phyloP scores from a whole-genome alignment of 2,329 filamentous ascomycete species.

The Tolypocladium guangdongense region DNA sequence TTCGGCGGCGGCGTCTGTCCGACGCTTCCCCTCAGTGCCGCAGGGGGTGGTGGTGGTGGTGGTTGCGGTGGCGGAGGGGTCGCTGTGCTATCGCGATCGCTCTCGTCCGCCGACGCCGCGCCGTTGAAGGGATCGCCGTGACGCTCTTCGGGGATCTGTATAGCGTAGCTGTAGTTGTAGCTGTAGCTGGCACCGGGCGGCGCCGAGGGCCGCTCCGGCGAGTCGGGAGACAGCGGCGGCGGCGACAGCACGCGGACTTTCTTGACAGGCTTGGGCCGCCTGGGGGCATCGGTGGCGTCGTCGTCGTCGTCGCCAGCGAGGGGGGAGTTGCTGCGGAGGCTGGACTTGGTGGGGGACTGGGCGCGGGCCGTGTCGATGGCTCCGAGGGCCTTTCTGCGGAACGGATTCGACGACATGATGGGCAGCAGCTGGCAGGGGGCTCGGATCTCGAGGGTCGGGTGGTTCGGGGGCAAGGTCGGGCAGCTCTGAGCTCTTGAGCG shows the following conservation, averaged over 20 bases:
- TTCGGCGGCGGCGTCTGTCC: constrained; percentile 12
- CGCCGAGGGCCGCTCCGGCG: constrained; percentile 24
- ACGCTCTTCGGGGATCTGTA: not conserved
- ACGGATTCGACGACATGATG: constrained; percentile 13
- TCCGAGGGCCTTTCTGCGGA: constrained; percentile 10
- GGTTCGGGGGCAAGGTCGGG: not conserved
- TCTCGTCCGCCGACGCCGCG: constrained; percentile 14
- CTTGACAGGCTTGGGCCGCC: constrained; percentile 46
- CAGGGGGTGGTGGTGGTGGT: too few relatives aligned
- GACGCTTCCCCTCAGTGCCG: not conserved
- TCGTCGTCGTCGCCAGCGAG: constrained; percentile 3
- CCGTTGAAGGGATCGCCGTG: constrained; percentile 20
- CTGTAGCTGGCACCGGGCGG: constrained; percentile 6
- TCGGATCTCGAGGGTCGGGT: not conserved
- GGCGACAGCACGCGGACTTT: constrained; percentile 58
- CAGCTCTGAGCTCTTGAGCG: not conserved
- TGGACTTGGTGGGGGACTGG: constrained; percentile 8
- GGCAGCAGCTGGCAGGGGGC: not conserved
- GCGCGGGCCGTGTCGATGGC: constrained; percentile 8
- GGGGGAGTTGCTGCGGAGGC: constrained; percentile 6
- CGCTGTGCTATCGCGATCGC: constrained; percentile 15
- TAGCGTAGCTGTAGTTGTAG: not conserved
- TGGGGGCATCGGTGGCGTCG: constrained; percentile 12
- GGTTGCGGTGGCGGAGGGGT: constrained; percentile 11
- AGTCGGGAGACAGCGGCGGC: constrained; percentile 48